Percentiles rank a stretch among this genome's conserved stretches.
These are phyloP conservation scores for Pelagophyceae sp. DNA, from an alignment of 352 stramenopile species.

Conservation along the genomic window DNA sequence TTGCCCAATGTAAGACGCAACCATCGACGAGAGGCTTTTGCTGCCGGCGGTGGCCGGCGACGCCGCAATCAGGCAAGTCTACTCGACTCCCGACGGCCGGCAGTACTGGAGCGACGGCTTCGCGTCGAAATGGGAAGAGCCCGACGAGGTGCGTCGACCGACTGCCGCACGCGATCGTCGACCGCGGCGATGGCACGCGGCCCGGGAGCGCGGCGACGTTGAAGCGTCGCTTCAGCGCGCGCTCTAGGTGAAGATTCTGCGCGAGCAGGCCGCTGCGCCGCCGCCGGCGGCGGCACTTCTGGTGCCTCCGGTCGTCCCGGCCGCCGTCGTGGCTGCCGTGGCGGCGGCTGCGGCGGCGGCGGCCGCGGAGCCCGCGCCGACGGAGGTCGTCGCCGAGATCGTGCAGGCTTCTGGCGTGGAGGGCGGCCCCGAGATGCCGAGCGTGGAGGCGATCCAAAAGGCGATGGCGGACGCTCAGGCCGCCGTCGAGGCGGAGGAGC, in stretches of 20 bases:
- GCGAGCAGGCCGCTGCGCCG: background rate
- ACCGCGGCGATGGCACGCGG: no score
- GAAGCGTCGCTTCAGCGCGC: no score
- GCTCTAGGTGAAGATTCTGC: no score
- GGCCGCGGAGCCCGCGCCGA: background rate
- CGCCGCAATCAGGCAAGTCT: background rate
- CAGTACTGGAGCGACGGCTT: constrained; percentile 9
- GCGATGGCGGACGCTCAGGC: background rate
- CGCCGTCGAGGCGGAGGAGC: background rate
- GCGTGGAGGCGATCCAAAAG: background rate
- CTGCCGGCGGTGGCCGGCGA: background rate
- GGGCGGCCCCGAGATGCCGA: background rate
- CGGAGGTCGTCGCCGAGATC: background rate
- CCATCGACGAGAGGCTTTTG: no score
- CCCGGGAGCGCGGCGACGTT: no score
- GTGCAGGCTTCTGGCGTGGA: background rate
- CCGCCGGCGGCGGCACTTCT: background rate
- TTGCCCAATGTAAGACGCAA: no score
- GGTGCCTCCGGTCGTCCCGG: background rate
- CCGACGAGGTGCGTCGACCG: constrained; percentile 8
- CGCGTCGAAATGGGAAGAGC: background rate
- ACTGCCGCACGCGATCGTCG: no score
- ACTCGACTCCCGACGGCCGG: background rate
- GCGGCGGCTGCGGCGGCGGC: background rate
- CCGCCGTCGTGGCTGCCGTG: background rate